Percentiles rank a stretch among this genome's conserved stretches.
Evolutionary conservation across 1,284 basidiomycete genomes (phyloP).

Genomic region (Ganoderma boninense): DNA sequence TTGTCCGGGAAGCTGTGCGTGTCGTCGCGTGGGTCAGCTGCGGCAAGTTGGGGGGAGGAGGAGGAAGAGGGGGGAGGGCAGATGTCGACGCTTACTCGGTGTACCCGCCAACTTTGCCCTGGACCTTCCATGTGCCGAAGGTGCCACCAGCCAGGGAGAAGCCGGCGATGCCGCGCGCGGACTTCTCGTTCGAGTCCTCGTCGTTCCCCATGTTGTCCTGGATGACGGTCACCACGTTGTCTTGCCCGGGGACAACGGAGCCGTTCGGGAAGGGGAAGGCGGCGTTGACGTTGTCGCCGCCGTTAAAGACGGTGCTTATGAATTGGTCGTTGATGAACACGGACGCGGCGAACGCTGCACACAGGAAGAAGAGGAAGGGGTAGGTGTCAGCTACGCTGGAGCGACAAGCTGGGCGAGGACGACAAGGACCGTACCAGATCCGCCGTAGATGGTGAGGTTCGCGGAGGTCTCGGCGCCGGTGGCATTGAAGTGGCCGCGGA

Average conservation of each 20-base stretch:
- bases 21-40: background rate
- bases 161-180: conserved; percentile 82
- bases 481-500: conserved; percentile 80
- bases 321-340: conserved; percentile 84
- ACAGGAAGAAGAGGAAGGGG: background rate
- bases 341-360: conserved; percentile 80
- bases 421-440: conserved; percentile 65
- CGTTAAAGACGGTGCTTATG: conserved; percentile 72
- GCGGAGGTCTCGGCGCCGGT: conserved; percentile 66
- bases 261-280: conserved; percentile 67
- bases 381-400: background rate
- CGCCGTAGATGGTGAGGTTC: conserved; percentile 81
- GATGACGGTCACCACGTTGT: conserved; percentile 80
- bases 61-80: background rate
- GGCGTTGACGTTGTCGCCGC: conserved; percentile 69
- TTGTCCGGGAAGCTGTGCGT: conserved; percentile 68
- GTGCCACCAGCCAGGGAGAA: conserved; percentile 68
- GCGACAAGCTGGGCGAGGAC: background rate
- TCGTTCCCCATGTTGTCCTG: conserved; percentile 87
- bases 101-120: conserved; percentile 85
- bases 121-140: conserved; percentile 80
- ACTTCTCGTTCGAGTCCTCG: conserved; percentile 63
- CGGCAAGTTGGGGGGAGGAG: background rate
- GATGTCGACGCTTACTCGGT: conserved; percentile 53
- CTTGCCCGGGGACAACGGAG: conserved; percentile 55